Percentiles rank a stretch among this genome's conserved stretches.
Evolutionary conservation across 2,329 filamentous ascomycete species (phyloP).

Genomic region (Gaeumannomyces tritici): DNA sequence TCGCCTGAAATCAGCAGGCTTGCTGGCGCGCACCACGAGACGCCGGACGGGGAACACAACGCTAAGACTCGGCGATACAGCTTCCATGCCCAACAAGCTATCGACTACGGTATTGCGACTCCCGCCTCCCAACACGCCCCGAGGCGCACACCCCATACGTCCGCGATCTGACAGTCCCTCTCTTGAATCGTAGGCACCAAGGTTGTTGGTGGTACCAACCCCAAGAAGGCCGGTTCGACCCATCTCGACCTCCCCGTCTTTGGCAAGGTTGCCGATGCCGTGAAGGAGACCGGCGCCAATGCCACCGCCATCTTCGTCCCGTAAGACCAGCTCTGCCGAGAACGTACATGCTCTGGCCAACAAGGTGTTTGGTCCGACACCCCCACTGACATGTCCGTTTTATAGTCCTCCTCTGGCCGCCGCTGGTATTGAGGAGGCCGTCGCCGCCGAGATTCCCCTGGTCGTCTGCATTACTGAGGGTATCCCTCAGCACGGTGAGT

Average conservation of each 20-base stretch:
- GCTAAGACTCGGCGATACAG: conserved; percentile 33
- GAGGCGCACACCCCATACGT: too few relatives aligned
- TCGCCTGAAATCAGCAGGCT: not conserved
- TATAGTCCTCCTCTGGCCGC: conserved; percentile 79
- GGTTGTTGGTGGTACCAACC: conserved; percentile 96
- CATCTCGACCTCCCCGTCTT: conserved; percentile 93
- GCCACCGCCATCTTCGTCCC: conserved; percentile 96
- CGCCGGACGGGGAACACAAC: not conserved
- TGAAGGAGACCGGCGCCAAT: conserved; percentile 82
- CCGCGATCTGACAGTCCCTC: not conserved
- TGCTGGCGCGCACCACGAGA: not conserved
- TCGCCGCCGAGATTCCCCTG: conserved; percentile 84
- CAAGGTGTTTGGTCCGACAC: not conserved
- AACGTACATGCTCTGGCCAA: conserved; percentile 14
- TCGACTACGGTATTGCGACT: conserved; percentile 74
- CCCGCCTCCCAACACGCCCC: conserved; percentile 11
- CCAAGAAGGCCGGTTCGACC: conserved; percentile 89
- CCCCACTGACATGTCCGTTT: conserved; percentile 9
- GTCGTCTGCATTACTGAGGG: conserved; percentile 98
- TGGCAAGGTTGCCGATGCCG: conserved; percentile 75
- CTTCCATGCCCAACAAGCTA: conserved; percentile 95
- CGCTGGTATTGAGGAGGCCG: conserved; percentile 91
- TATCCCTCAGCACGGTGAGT: conserved; percentile 88
- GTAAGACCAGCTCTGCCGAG: conserved; percentile 36
- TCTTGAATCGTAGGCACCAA: conserved; percentile 61